Evolutionary conservation across 2,329 filamentous ascomycete species (phyloP), one percentile per base, ranked within the genome.

Genomic region (Penicillium brevicompactum): DNA sequence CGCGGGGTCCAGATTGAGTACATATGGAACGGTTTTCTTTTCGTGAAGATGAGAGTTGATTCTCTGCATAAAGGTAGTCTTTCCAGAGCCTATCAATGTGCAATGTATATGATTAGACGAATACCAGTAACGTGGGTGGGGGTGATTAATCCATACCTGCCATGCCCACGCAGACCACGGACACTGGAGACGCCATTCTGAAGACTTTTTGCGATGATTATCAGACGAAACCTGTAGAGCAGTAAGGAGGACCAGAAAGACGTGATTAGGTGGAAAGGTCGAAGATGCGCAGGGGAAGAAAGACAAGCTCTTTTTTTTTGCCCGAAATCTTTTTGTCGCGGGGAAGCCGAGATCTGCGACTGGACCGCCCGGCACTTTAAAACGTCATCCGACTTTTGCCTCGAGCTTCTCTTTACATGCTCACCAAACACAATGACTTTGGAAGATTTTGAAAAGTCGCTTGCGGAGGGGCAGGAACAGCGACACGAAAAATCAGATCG

Each of bases 41-140:
- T 84, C 84, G 71, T 97, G 93, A 3, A 99, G 87, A 72, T 99
- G 84, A 1, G 93, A 89, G 74, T 97, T 97, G 69, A 99, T 94
- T 68, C 94, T 87, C 73, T 97, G 93, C 93, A 99, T 97, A 72
- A 99, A 99, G 0, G 95, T 99, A n/a, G 94, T 99, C 81, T 99
- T 99, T 69, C 94, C 94, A 14, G 92, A 96, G 67, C 94, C 88
- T 90, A 63, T 38, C 53, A 8, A 46, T n/a, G 27, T 30, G 45
- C 31, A 46, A 48, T 48, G 31, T 60, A 27, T 53, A 48, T 49
- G 41, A 34, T 46, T 16, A 46, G 46, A 45, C 22, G 10, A 30
- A 9, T 46, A 46, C 49, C 49, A 21, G 11, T 34, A 44, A 27
- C 24, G 52, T 40, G 53, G 47, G 44, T 31, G 44, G 46, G 2